A percentile compares a stretch with the other conserved stretches of the same genome.
phyloP scores from a whole-genome alignment of 345 rosid genomes.

The Turnera subulata region DNA sequence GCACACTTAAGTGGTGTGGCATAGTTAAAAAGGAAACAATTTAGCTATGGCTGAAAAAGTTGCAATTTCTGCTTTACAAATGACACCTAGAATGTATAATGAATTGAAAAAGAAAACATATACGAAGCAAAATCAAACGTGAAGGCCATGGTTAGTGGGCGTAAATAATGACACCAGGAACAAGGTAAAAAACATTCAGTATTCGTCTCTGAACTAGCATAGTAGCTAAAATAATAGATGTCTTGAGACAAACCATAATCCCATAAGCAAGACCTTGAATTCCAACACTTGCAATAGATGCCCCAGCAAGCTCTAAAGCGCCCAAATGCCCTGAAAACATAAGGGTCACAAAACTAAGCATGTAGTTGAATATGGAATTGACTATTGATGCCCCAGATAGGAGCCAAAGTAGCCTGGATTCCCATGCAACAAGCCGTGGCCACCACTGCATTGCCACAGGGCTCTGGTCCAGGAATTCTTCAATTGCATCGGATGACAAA shows the following conservation, averaged over 20 bases:
- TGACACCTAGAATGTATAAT: neutral
- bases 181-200: neutral
- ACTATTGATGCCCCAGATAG: slow-evolving; percentile 71
- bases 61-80: neutral
- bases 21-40: neutral
- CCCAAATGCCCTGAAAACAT: slow-evolving; percentile 82
- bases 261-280: slow-evolving; percentile 97
- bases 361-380: slow-evolving; percentile 64
- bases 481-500: slow-evolving; percentile 52
- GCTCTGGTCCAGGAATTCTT: slow-evolving; percentile 50
- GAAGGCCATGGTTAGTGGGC: neutral
- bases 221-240: no score
- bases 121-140: neutral
- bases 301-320: slow-evolving; percentile 75
- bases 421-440: slow-evolving; percentile 66
- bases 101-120: no score
- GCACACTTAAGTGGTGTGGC: neutral
- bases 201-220: neutral
- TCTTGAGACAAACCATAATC: slow-evolving; percentile 51
- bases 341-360: slow-evolving; percentile 78
- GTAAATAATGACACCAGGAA: no score
- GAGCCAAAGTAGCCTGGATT: slow-evolving; percentile 74
- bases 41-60: neutral
- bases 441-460: slow-evolving; percentile 56
- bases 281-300: slow-evolving; percentile 82